Conservation (phyloP, 1,284 basidiomycete genomes). For the Heterobasidion irregulare region DNA sequence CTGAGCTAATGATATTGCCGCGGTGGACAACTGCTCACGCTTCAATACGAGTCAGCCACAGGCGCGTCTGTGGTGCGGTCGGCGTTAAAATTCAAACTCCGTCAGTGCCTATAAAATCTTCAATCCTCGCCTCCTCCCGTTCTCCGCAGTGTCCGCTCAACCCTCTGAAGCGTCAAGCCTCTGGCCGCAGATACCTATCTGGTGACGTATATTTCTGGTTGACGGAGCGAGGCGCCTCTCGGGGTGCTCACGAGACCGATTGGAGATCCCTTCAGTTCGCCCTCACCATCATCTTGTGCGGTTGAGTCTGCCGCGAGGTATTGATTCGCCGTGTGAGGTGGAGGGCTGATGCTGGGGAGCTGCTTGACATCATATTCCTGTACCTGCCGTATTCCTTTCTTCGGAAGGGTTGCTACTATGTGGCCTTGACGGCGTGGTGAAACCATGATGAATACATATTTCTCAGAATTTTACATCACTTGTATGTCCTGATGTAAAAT, state of each 20-base stretch:
- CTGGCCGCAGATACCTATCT: conserved; percentile 19
- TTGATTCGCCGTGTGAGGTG: conserved; percentile 34
- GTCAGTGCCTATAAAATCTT: neutral
- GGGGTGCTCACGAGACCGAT: conserved; percentile 65
- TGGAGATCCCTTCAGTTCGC: conserved; percentile 21
- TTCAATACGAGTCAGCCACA: neutral
- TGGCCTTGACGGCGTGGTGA: conserved; percentile 70
- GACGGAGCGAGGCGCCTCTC: conserved; percentile 63
- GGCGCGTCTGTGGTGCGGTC: conserved; percentile 21
- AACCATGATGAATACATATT: conserved; percentile 69
- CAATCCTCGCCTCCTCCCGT: conserved; percentile 8
- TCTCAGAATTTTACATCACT: neutral
- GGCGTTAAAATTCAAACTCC: conserved; percentile 17
- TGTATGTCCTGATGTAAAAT: neutral
- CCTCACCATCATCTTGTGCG: conserved; percentile 14
- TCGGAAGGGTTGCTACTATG: conserved; percentile 50
- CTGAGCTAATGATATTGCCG: neutral
- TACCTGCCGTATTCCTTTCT: conserved; percentile 50
- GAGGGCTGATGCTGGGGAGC: conserved; percentile 31
- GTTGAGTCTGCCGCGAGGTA: conserved; percentile 38
- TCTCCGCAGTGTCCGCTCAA: conserved; percentile 28
- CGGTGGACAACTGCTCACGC: too few relatives aligned
- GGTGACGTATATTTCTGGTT: conserved; percentile 51
- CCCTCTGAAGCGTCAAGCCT: conserved; percentile 28
- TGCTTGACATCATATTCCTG: conserved; percentile 68